Evolutionary conservation across 1,139 yeast species (phyloP).

Genomic region (Ogataea hybrid): DNA sequence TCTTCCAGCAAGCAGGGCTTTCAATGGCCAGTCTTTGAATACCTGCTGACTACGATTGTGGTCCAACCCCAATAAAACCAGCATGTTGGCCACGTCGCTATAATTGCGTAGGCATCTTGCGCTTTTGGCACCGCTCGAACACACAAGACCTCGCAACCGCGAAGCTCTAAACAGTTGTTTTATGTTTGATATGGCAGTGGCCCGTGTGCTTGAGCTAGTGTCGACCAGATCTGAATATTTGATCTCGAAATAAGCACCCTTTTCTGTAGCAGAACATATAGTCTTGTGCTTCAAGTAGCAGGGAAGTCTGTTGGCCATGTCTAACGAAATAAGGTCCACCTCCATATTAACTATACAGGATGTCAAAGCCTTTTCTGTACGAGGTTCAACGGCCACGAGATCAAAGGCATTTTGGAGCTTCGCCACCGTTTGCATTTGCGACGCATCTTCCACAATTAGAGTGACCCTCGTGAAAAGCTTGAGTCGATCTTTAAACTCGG

Average conservation of each 20-base stretch:
- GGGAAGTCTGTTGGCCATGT: constrained; percentile 65
- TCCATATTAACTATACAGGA: constrained; percentile 71
- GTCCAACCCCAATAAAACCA: constrained; percentile 69
- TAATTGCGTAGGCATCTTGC: constrained; percentile 63
- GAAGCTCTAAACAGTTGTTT: constrained; percentile 80
- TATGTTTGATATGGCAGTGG: constrained; percentile 55
- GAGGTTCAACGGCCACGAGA: constrained; percentile 77
- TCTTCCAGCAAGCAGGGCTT: constrained; percentile 68
- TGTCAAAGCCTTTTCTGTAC: constrained; percentile 74
- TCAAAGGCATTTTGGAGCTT: constrained; percentile 68
- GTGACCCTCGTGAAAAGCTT: constrained; percentile 74
- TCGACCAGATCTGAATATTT: constrained; percentile 57
- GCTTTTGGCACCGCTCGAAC: constrained; percentile 68
- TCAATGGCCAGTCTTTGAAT: constrained; percentile 56
- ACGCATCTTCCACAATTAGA: constrained; percentile 69
- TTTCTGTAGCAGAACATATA: constrained; percentile 75
- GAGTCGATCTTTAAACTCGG: constrained; percentile 40
- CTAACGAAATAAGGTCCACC: constrained; percentile 75
- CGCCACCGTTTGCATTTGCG: constrained; percentile 70
- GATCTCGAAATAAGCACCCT: constrained; percentile 82
- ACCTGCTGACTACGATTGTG: constrained; percentile 60
- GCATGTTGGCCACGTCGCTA: constrained; percentile 65
- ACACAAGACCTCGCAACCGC: constrained; percentile 72
- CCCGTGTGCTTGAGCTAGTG: constrained; percentile 34
- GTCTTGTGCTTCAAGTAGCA: constrained; percentile 81